Base-by-base conservation (phyloP, 2,329 filamentous ascomycete genomes). In the Cytospora mali region DNA sequence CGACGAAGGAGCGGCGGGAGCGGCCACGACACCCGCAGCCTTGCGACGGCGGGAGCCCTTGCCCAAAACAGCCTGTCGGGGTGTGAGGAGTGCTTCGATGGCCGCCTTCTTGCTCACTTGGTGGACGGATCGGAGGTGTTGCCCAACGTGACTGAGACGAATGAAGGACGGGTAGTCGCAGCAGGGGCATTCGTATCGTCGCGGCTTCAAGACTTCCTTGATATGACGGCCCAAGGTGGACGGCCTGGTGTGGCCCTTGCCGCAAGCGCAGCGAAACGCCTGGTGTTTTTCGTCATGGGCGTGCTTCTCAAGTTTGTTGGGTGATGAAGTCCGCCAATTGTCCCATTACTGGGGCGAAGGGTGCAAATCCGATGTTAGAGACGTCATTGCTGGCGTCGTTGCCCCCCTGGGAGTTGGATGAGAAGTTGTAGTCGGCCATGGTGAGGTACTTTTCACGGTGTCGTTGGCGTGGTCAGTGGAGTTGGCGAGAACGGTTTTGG, bases 401-500 rank as follows among this genome's bases (percentile, higher is more conserved):
- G n/a, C 14, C n/a, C n/a, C n/a, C n/a, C 11, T 18, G 11, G 18
- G 6, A 60, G 50, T 54, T 23, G 35, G 33, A 27, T 9, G 10
- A 14, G 14, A 23, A 7, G 50, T 35, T 54, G 50, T 60, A 60
- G 6, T 35, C 50, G 18, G 58, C n/a, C 58, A 60, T 54, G 58
- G 13, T 28, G n/a, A 11, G 50, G 14, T 54, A 60, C 58, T 60
- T 60, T 0, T 2, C 6, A 29, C n/a, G 6, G n/a, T 23, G 42
- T 46, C 42, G 42, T 23, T 18, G 42, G 42, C 23, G n/a, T 46
- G 42, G 39, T 11, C 5, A 3, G 9, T 46, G n/a, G n/a, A 11
- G 7, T 23, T n/a, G 7, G 39, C 39, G n/a, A 11, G 14, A 21
- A 18, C 42, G 18, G n/a, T 23, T n/a, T 23, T 46, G n/a, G 42